These are phyloP conservation scores for Fusarium dlaminii DNA, from an alignment of 2,329 filamentous ascomycete genomes.

Conservation along the genomic window DNA sequence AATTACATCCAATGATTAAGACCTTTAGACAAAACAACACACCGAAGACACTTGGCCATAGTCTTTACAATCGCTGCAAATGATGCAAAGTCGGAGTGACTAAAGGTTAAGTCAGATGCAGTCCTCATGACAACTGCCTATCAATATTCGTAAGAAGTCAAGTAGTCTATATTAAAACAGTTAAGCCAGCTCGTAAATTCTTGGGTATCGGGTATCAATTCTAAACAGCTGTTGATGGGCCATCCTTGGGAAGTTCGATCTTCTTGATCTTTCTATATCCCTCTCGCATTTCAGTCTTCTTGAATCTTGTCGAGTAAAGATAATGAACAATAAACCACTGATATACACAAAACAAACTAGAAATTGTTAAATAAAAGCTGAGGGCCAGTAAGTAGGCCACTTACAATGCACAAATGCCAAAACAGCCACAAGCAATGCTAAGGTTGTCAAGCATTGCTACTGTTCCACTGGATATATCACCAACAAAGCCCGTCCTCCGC, in stretches of 20 bases:
- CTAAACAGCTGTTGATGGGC: neutral
- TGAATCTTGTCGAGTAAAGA: constrained; percentile 8
- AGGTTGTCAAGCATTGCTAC: constrained; percentile 23
- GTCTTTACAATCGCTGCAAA: too few relatives aligned
- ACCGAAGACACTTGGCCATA: neutral
- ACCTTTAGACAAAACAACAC: neutral
- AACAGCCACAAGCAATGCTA: constrained; percentile 25
- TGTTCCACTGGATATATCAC: constrained; percentile 1
- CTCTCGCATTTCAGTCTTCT: constrained; percentile 18
- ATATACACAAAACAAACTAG: constrained; percentile 16
- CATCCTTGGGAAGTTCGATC: neutral
- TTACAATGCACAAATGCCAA: constrained; percentile 28
- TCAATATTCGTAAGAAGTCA: neutral
- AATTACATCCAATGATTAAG: neutral
- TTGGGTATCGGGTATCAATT: neutral
- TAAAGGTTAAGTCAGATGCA: neutral
- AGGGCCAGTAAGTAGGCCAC: neutral
- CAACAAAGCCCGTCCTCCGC: neutral
- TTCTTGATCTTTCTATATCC: constrained; percentile 21
- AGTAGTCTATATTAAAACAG: neutral
- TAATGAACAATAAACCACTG: constrained; percentile 23
- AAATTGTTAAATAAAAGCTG: neutral
- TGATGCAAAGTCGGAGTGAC: neutral
- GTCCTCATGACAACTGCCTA: neutral
- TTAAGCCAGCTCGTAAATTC: neutral